phyloP scores from a whole-genome alignment of 148 eudicot species.

The Vaccinium myrtillus region DNA sequence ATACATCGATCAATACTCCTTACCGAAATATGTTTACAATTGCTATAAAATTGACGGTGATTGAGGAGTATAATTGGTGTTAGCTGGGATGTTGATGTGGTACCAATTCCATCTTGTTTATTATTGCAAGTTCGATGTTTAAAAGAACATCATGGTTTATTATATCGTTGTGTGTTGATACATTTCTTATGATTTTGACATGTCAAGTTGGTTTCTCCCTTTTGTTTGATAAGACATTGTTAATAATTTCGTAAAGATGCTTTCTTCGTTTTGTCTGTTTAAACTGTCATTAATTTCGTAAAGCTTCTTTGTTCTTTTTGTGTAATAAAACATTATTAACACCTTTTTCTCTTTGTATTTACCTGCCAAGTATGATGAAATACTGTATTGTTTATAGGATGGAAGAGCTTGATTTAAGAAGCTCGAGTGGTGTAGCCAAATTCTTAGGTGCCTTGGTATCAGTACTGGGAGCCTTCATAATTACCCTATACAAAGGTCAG shows the following conservation, averaged over 20 bases:
- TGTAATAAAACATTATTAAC: not conserved
- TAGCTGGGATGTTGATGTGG: not conserved
- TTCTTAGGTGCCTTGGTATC: constrained; percentile 31
- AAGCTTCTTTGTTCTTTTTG: not conserved
- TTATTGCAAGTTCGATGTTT: not conserved
- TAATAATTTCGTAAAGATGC: not conserved
- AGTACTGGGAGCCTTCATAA: constrained; percentile 35
- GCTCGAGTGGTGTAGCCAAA: constrained; percentile 28
- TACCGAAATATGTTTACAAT: too few relatives aligned
- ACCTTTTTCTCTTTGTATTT: not conserved
- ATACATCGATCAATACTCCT: too few relatives aligned
- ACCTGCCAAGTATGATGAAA: not conserved
- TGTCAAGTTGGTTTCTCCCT: not conserved
- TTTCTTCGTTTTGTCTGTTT: not conserved
- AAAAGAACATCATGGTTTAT: not conserved
- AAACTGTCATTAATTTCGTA: not conserved
- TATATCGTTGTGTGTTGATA: not conserved
- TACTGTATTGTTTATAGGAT: constrained; percentile 15
- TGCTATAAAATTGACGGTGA: not conserved
- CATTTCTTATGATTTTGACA: not conserved
- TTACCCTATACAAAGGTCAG: constrained; percentile 35
- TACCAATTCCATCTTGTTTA: not conserved
- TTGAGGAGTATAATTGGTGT: not conserved
- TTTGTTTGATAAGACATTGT: not conserved
- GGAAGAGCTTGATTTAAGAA: constrained; percentile 32